Conservation (phyloP, 257 asterid species). For the Hygrophila difformis region DNA sequence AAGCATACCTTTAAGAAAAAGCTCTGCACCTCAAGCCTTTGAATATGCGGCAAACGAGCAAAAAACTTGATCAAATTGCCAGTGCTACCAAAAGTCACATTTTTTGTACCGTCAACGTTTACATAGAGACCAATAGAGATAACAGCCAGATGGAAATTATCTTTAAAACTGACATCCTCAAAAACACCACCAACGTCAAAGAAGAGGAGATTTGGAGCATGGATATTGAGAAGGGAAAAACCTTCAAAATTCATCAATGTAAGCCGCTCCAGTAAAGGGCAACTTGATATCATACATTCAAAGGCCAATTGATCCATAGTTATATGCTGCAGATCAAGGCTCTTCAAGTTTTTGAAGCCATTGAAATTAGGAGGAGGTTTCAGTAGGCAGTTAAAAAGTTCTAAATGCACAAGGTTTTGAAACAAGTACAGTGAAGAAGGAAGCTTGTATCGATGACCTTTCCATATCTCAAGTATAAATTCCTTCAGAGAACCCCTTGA, state of each 20-base stretch:
- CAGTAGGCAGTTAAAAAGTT: constrained; percentile 83
- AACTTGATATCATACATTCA: constrained; percentile 60
- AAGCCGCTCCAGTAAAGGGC: constrained; percentile 80
- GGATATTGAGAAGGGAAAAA: constrained; percentile 57
- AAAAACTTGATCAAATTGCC: constrained; percentile 74
- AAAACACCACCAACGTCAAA: constrained; percentile 91
- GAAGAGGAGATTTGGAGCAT: constrained; percentile 83
- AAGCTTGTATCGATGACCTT: constrained; percentile 90
- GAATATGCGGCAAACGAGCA: constrained; percentile 68
- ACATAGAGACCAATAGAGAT: constrained; percentile 74
- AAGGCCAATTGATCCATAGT: constrained; percentile 88
- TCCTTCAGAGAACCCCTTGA: constrained; percentile 75
- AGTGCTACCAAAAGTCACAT: constrained; percentile 50
- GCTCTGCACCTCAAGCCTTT: constrained; percentile 94
- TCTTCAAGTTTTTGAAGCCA: constrained; percentile 76
- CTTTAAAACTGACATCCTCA: constrained; percentile 62
- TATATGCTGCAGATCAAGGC: constrained; percentile 95
- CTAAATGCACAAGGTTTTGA: constrained; percentile 72
- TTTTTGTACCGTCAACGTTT: constrained; percentile 40
- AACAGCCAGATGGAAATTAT: constrained; percentile 62
- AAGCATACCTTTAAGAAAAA: constrained; percentile 71
- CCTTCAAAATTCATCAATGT: constrained; percentile 94
- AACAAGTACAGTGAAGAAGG: constrained; percentile 68
- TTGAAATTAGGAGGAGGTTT: constrained; percentile 54
- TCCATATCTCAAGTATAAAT: constrained; percentile 90